phyloP scores from a whole-genome alignment of 257 asterid species.

The Scutellaria minor region DNA sequence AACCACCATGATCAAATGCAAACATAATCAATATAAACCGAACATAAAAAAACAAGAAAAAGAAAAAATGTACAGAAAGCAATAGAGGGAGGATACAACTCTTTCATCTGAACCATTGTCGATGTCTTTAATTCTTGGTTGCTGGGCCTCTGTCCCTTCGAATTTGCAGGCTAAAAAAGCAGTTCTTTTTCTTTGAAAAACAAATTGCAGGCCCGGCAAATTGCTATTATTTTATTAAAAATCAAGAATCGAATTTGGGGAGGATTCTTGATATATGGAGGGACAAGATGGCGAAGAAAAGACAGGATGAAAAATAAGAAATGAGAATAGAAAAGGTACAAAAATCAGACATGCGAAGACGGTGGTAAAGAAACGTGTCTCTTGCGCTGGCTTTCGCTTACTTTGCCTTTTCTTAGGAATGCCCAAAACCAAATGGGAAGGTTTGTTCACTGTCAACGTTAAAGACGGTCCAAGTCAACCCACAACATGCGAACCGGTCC shows the following conservation, averaged over 20 bases:
- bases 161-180: conserved; percentile 9
- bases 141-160: conserved; percentile 28
- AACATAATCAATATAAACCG: background rate
- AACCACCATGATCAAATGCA: background rate
- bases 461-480: conserved; percentile 16
- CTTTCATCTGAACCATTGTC: conserved; percentile 81
- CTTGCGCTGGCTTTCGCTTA: conserved; percentile 21
- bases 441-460: conserved; percentile 19
- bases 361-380: conserved; percentile 34
- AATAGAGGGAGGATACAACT: conserved; percentile 90
- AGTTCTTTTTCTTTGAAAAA: background rate
- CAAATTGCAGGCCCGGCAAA: conserved; percentile 10
- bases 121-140: background rate
- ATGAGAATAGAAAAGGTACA: background rate
- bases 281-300: background rate
- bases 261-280: conserved; percentile 11
- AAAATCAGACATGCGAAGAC: background rate
- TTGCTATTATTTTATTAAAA: background rate
- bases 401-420: conserved; percentile 20
- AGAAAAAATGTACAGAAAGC: background rate
- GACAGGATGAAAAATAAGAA: background rate
- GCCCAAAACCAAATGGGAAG: background rate
- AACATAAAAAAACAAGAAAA: background rate
- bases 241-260: conserved; percentile 26
- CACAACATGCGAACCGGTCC: conserved; percentile 23